phyloP scores from a whole-genome alignment of 2,329 filamentous ascomycete genomes.

The Verruconis gallopava region DNA sequence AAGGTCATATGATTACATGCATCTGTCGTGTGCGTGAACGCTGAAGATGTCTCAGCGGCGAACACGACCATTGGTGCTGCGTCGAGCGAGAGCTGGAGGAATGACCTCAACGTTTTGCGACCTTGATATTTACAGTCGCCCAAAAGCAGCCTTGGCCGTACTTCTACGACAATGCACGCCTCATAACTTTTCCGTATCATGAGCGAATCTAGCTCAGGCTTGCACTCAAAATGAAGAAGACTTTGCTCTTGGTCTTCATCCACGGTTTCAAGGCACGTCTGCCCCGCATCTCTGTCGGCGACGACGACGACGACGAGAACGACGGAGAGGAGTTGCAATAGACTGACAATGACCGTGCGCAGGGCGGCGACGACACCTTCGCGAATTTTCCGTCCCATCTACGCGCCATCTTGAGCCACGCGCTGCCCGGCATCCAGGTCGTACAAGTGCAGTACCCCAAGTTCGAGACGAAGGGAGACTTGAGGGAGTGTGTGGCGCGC shows the following conservation, averaged over 20 bases:
- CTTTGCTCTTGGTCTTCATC: slow-evolving; percentile 68
- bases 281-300: slow-evolving; percentile 22
- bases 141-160: too few relatives aligned
- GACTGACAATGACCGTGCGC: not conserved
- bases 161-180: too few relatives aligned
- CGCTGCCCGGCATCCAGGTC: slow-evolving; percentile 57
- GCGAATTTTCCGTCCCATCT: slow-evolving; percentile 63
- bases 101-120: too few relatives aligned
- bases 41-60: too few relatives aligned
- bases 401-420: slow-evolving; percentile 47
- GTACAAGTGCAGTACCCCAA: slow-evolving; percentile 60
- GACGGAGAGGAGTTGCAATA: too few relatives aligned
- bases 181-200: not conserved
- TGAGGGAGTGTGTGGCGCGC: slow-evolving; percentile 54
- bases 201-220: slow-evolving; percentile 2
- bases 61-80: too few relatives aligned
- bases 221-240: slow-evolving; percentile 51
- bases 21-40: too few relatives aligned
- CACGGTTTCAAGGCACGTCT: slow-evolving; percentile 65
- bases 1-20: too few relatives aligned
- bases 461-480: slow-evolving; percentile 70
- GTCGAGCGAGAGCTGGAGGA: too few relatives aligned
- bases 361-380: slow-evolving; percentile 71
- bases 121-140: too few relatives aligned
- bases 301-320: too few relatives aligned